A percentile compares a stretch with the other conserved stretches of the same genome.
Evolutionary conservation across 768 basidiomycete species (phyloP).

Genomic region (Rossbeevera mucosa): DNA sequence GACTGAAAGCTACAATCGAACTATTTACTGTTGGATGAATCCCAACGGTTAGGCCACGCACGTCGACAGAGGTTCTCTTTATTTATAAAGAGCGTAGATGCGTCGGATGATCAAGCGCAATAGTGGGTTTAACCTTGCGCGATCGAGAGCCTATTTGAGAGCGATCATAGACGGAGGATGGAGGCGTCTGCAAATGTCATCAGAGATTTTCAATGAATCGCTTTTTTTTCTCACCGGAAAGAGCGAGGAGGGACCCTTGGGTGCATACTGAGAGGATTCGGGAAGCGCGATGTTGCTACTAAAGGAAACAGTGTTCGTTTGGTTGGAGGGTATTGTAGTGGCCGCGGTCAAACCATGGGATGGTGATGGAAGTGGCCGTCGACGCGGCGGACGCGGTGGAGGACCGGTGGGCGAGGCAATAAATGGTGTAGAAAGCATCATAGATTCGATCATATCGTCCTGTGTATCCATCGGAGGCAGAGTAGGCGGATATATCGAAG

Average conservation of each 20-base stretch:
- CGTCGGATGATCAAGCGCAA: not conserved
- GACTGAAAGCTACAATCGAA: not conserved
- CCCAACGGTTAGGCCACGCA: conserved; percentile 1
- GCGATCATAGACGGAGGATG: not conserved
- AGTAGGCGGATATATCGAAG: conserved; percentile 48
- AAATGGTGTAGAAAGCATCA: not conserved
- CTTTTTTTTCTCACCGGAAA: not conserved
- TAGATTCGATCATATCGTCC: conserved; percentile 16
- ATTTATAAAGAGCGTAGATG: not conserved
- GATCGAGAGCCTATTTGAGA: not conserved
- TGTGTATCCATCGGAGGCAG: conserved; percentile 32
- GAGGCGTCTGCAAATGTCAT: not conserved
- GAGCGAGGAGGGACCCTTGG: conserved; percentile 18
- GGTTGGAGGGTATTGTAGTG: not conserved
- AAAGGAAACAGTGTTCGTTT: not conserved
- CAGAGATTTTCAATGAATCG: not conserved
- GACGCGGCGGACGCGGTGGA: conserved; percentile 13
- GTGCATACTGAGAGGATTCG: conserved; percentile 27
- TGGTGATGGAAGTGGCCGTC: conserved; percentile 18
- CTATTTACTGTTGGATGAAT: not conserved
- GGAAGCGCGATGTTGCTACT: conserved; percentile 1
- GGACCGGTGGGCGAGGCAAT: conserved; percentile 1
- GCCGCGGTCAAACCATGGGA: not conserved
- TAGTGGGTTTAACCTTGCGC: not conserved
- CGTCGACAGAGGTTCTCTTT: not conserved